A percentile compares a stretch with the other conserved stretches of the same genome.
Evolutionary conservation across 495 filamentous ascomycete species (phyloP).

Genomic region (Penicillium steckii): DNA sequence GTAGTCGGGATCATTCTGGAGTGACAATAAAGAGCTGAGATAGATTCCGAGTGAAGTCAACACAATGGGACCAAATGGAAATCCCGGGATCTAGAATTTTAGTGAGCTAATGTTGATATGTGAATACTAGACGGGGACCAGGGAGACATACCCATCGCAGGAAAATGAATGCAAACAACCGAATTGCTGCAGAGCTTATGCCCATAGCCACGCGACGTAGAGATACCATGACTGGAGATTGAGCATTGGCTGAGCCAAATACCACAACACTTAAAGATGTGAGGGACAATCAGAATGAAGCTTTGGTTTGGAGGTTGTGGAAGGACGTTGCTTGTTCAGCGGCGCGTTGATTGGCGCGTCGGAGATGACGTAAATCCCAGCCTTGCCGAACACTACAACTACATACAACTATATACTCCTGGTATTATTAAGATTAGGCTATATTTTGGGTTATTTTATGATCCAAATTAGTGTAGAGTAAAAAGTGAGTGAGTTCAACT

Average conservation of each 20-base stretch:
- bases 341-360: not conserved
- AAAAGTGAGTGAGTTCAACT: no score
- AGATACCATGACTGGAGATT: not conserved
- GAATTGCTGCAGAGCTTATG: not conserved
- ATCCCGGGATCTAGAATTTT: slow-evolving; percentile 56
- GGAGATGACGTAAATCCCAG: not conserved
- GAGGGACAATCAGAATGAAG: not conserved
- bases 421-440: no score
- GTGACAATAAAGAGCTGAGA: slow-evolving; percentile 56
- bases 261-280: not conserved
- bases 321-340: not conserved
- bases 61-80: slow-evolving; percentile 61
- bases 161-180: slow-evolving; percentile 42
- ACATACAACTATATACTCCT: no score
- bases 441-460: no score
- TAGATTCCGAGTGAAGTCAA: slow-evolving; percentile 74
- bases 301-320: not conserved
- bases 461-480: no score
- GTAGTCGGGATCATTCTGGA: slow-evolving; percentile 21
- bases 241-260: not conserved
- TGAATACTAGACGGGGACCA: no score
- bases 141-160: slow-evolving; percentile 74
- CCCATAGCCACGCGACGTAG: not conserved
- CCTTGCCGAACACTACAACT: not conserved
- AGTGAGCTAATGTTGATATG: no score